phyloP scores from a whole-genome alignment of 345 rosid species.

The Psidium friedrichsthalianum region DNA sequence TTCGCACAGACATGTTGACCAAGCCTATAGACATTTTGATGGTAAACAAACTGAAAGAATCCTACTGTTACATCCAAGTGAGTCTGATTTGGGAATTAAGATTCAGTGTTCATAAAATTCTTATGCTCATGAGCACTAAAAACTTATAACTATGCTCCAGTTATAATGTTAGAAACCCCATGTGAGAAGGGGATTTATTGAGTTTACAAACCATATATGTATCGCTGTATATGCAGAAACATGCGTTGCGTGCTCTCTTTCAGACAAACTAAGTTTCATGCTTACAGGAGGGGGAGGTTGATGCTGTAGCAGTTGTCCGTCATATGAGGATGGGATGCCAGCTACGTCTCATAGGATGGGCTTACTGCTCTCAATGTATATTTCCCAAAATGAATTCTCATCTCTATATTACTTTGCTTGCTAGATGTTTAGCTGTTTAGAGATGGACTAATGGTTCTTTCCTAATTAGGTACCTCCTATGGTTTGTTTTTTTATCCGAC shows the following conservation, averaged over 20 bases:
- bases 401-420: not conserved
- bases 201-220: not conserved
- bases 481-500: conserved; percentile 90
- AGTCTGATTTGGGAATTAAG: conserved; percentile 5
- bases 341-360: too few species aligned
- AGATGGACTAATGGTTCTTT: not conserved
- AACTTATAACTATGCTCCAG: not conserved
- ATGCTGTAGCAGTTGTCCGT: conserved; percentile 48
- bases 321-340: too few species aligned
- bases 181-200: not conserved
- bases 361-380: conserved; percentile 75
- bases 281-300: conserved; percentile 67
- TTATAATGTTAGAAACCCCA: not conserved
- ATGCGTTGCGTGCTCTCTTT: not conserved
- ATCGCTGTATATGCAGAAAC: not conserved
- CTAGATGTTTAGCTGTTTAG: not conserved
- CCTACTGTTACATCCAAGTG: conserved; percentile 68
- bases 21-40: conserved; percentile 77
- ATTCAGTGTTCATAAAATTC: not conserved
- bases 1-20: conserved; percentile 59
- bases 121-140: not conserved
- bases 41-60: conserved; percentile 78
- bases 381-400: not conserved
- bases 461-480: conserved; percentile 71
- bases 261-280: not conserved